A percentile compares a stretch with the other conserved stretches of the same genome.
These are phyloP conservation scores for Hondaea fermentalgiana DNA, from an alignment of 108 stramenopile genomes.

Conservation along the genomic window DNA sequence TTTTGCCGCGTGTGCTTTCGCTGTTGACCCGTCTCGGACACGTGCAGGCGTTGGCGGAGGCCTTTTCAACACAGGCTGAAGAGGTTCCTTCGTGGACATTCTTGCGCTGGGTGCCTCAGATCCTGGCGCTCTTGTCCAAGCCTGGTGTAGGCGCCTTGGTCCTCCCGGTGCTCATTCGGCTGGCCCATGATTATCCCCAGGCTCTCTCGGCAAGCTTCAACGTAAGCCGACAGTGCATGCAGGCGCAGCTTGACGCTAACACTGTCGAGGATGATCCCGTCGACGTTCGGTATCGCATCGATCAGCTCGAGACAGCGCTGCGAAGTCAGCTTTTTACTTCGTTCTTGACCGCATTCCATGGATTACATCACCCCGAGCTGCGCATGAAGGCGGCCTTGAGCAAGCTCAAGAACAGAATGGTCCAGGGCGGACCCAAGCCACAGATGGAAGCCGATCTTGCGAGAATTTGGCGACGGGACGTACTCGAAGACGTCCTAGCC, in stretches of 20 bases:
- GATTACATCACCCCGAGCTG: constrained; percentile 39
- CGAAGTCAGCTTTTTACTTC: background rate
- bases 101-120: constrained; percentile 37
- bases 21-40: background rate
- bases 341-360: constrained; percentile 24
- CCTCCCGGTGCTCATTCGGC: constrained; percentile 29
- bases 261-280: background rate
- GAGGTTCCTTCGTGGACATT: constrained; percentile 37
- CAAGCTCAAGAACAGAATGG: constrained; percentile 24
- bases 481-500: background rate
- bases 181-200: constrained; percentile 37
- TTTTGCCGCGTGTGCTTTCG: background rate
- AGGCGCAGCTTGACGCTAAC: background rate
- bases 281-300: background rate
- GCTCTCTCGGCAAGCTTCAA: constrained; percentile 32
- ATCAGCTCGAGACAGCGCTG: background rate
- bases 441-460: background rate
- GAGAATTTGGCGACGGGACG: background rate
- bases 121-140: constrained; percentile 30
- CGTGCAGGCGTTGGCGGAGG: constrained; percentile 12
- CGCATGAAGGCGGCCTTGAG: constrained; percentile 20
- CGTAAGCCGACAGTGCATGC: background rate
- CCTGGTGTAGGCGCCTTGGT: constrained; percentile 29
- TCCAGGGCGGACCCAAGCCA: background rate
- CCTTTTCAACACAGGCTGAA: background rate